phyloP scores from a whole-genome alignment of 805 yeast genomes.

The Wickerhamomyces tratensis region DNA sequence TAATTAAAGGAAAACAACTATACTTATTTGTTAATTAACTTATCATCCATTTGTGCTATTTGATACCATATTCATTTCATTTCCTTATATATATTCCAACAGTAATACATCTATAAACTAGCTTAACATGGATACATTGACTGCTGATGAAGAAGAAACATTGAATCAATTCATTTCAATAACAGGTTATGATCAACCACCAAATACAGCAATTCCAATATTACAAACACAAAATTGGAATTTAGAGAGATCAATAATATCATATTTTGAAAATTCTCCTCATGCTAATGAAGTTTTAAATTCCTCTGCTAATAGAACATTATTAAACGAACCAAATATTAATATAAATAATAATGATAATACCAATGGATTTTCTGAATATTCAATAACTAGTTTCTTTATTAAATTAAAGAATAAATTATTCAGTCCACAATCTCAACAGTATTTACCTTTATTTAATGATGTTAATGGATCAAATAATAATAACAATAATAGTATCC shows the following conservation, averaged over 20 bases:
- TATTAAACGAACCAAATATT: constrained; percentile 6
- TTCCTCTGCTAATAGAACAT: constrained; percentile 1
- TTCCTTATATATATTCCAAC: too few species aligned
- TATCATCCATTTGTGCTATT: too few species aligned
- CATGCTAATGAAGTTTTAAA: constrained; percentile 16
- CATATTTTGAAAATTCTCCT: constrained; percentile 14
- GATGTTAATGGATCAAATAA: constrained; percentile 3
- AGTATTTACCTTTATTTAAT: constrained; percentile 20
- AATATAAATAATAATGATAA: constrained; percentile 7
- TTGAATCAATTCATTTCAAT: constrained; percentile 10
- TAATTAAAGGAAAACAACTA: too few species aligned
- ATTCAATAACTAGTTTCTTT: constrained; percentile 13
- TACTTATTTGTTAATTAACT: too few species aligned
- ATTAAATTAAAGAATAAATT: constrained; percentile 17
- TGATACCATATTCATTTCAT: too few species aligned
- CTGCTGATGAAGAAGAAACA: constrained; percentile 4
- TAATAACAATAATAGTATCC: neutral
- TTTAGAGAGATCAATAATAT: constrained; percentile 23
- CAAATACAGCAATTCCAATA: constrained; percentile 12
- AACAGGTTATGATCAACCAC: constrained; percentile 10
- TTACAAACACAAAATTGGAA: constrained; percentile 26
- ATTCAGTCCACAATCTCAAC: constrained; percentile 10
- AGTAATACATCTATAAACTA: neutral
- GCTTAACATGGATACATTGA: constrained; percentile 9
- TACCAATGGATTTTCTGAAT: constrained; percentile 2